Percentiles rank a stretch among this genome's conserved stretches.
phyloP scores from a whole-genome alignment of 1,139 yeast species.

The Eremothecium cymbalariae region DNA sequence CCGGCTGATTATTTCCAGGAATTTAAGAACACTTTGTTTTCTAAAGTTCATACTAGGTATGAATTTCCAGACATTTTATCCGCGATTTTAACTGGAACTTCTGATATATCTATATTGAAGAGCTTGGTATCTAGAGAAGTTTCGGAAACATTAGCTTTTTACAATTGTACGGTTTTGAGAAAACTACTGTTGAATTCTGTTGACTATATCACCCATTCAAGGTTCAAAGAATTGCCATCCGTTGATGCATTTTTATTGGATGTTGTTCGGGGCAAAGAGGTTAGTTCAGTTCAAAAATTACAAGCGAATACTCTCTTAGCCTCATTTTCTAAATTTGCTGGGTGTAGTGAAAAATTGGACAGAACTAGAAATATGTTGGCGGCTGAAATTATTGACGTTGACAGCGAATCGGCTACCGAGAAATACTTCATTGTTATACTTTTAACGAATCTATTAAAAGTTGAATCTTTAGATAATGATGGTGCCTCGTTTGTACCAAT shows the following conservation, averaged over 20 bases:
- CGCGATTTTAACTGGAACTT: conserved; percentile 3
- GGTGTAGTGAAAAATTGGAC: conserved; percentile 35
- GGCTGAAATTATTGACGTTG: conserved; percentile 56
- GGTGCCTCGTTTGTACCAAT: conserved; percentile 33
- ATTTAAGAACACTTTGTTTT: conserved; percentile 18
- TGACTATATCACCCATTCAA: conserved; percentile 30
- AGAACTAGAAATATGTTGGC: conserved; percentile 54
- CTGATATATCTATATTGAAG: conserved; percentile 4
- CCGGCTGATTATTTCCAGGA: conserved; percentile 19
- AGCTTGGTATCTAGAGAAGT: conserved; percentile 2
- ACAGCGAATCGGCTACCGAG: conserved; percentile 32
- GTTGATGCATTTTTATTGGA: conserved; percentile 32
- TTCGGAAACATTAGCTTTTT: conserved; percentile 16
- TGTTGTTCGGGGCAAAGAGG: conserved; percentile 22
- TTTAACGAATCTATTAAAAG: conserved; percentile 42
- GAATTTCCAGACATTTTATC: conserved; percentile 25
- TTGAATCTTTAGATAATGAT: conserved; percentile 28
- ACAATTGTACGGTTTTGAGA: conserved; percentile 27
- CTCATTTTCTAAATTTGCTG: conserved; percentile 35
- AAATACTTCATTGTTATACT: conserved; percentile 45
- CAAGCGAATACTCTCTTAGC: conserved; percentile 36
- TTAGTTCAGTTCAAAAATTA: conserved; percentile 27
- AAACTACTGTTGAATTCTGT: conserved; percentile 27
- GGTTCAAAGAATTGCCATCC: conserved; percentile 30
- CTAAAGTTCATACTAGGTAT: conserved; percentile 9